Conservation (phyloP, 192 early-diverging fungal species). For the Phycomyces blakesleeanus region DNA sequence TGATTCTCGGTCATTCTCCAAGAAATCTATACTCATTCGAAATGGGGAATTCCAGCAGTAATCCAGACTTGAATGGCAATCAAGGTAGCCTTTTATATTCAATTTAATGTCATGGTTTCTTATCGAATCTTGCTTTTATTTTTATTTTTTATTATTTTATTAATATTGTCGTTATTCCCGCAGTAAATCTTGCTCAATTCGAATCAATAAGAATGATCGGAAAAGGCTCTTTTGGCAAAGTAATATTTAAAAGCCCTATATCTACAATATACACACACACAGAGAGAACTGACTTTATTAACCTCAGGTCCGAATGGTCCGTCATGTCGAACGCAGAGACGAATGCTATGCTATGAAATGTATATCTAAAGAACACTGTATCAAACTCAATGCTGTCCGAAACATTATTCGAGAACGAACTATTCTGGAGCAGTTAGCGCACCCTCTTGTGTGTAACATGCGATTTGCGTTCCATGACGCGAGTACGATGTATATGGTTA, state of each 20-base stretch:
- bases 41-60: not conserved
- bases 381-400: slow-evolving; percentile 74
- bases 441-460: slow-evolving; percentile 67
- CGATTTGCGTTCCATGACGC: slow-evolving; percentile 90
- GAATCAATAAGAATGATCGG: slow-evolving; percentile 72
- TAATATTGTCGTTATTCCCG: too few relatives aligned
- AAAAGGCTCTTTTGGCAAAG: slow-evolving; percentile 87
- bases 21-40: not conserved
- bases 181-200: slow-evolving; percentile 77
- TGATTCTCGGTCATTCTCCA: not conserved
- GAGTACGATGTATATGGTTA: slow-evolving; percentile 83
- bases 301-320: slow-evolving; percentile 72
- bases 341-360: slow-evolving; percentile 80
- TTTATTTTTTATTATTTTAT: too few relatives aligned
- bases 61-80: too few relatives aligned
- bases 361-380: slow-evolving; percentile 85
- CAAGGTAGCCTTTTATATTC: not conserved
- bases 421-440: slow-evolving; percentile 73
- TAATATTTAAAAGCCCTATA: slow-evolving; percentile 33
- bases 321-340: slow-evolving; percentile 62
- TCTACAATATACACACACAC: too few relatives aligned
- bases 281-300: not conserved
- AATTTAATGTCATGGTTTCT: too few relatives aligned
- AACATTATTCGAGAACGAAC: slow-evolving; percentile 79
- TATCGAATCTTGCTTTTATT: too few relatives aligned